Evolutionary conservation across 768 basidiomycete genomes (phyloP), one percentile per base, ranked within the genome.

Genomic region (Rhodosporidiobolus odoratus): DNA sequence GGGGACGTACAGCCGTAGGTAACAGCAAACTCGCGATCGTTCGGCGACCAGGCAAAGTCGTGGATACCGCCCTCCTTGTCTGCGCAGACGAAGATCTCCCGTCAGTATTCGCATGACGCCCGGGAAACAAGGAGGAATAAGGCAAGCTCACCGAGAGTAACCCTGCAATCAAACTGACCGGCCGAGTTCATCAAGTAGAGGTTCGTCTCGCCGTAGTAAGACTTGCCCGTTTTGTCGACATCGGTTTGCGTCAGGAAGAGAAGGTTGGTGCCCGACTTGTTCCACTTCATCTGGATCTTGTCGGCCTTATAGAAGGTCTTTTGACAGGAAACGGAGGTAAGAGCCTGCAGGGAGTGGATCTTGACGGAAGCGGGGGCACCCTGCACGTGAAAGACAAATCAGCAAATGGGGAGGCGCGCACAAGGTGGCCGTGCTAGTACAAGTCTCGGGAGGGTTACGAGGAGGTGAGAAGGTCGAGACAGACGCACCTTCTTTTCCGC

Each of bases 21-120:
- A 43, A 97, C 93, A 57, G 87, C 88, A 78, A 99, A 99, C 80
- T 99, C 96, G 80, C 94, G 92, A 60, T 91, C 76, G 52, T 76
- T 73, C 13, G 96, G 92, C 74, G 88, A 92, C 96, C 96, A 99
- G 23, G 86, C 81, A 70, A 95, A 96, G 78, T 98, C 96, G 77
- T 96, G 93, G 72, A 99, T 92, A 1, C 93, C 93, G 1, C 96
- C 96, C 71, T 98, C 95, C 82, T 96, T 97, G 81, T 96, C 93
- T 75, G 91, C 82, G 21, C 2, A 7, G 21, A 12, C 2, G 84
- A 82, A 8, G 15, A 48, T 1, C 25, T 0, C 32, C 34, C 17
- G 35, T 48, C 41, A 19, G 35, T 34, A 35, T 21, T 45, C 47
- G 38, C 32, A 4, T 23, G 43, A 32, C 0, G 61, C 27, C 32